Evolutionary conservation across 2,329 filamentous ascomycete species (phyloP), one percentile per base, ranked within the genome.

Genomic region (Tolypocladium paradoxum): DNA sequence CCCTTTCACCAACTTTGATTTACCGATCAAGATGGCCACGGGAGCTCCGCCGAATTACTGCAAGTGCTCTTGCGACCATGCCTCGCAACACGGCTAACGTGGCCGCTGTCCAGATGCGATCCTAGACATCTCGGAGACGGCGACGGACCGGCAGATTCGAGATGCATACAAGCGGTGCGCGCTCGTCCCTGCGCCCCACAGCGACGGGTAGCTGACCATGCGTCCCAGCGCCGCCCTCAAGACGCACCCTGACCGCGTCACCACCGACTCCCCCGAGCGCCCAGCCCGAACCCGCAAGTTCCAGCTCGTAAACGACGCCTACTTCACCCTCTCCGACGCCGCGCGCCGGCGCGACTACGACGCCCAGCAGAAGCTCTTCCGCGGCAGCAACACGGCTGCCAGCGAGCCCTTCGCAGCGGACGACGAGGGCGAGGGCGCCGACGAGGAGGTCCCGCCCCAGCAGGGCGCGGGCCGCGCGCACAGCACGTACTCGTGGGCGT

Each of bases 261-360:
- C 90, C 31, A 73, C 81, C 59, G 83, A 90, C 70, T 92, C 90
- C 6, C 89, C 91, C 37, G 90, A 97, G 61, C 88, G 92, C 58
- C 70, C 82, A 24, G 70, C 81, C 14, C 87, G 91, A 64, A 99
- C 93, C 6, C 88, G 87, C 64, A 85, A 85, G 66, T 96, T 96
- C 74, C 90, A 96, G 69, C 82, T 88, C 59, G 88, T 96, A 64
- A 95, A 95, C 73, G 90, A 95, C 65, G 90, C 90, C 57, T 96
- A 95, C 76, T 95, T 89, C 69, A 91, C 88, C 0, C 83, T 97
- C 31, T 95, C 88, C 0, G 91, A 97, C 67, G 66, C 84, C 9
- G 72, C 76, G 0, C 82, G 92, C 31, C 83, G 92, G 51, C 78
- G 83, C 56, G 90, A 96, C 55, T 97, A 96, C 72, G 92, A 97